These are phyloP conservation scores for Mucor velutinosus DNA, from an alignment of 371 early-diverging fungal genomes.

Conservation along the genomic window DNA sequence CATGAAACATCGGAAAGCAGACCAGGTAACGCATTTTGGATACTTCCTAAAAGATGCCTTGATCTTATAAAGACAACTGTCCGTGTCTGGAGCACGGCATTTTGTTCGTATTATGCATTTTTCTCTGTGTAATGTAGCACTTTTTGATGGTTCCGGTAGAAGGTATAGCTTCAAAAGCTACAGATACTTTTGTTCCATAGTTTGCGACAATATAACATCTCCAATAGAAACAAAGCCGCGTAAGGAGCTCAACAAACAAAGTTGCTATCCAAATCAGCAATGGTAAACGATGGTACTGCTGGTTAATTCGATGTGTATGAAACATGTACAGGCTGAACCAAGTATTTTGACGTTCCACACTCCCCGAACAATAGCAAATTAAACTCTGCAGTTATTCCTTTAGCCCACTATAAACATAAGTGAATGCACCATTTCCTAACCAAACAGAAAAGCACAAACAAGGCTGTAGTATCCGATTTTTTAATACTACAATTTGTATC, in stretches of 20 bases:
- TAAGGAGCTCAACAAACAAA: not conserved
- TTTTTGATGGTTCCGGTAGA: not conserved
- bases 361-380: not conserved
- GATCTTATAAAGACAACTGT: no score
- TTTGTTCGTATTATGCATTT: not conserved
- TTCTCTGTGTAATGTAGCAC: not conserved
- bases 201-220: no score
- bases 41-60: no score
- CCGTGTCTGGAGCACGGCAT: not conserved
- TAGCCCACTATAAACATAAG: not conserved
- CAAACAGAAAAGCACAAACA: not conserved
- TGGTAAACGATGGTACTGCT: not conserved
- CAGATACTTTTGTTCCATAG: no score
- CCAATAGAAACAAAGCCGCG: no score
- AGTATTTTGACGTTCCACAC: not conserved
- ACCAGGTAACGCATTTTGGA: no score
- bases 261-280: not conserved
- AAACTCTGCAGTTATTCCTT: not conserved
- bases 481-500: not conserved
- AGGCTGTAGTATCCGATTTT: not conserved
- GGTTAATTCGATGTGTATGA: not conserved
- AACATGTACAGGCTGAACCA: not conserved
- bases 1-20: no score
- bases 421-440: not conserved
- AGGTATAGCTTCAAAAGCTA: not conserved